These are phyloP conservation scores for Loxodes magnus DNA, from an alignment of 73 alveolate genomes.

Conservation along the genomic window DNA sequence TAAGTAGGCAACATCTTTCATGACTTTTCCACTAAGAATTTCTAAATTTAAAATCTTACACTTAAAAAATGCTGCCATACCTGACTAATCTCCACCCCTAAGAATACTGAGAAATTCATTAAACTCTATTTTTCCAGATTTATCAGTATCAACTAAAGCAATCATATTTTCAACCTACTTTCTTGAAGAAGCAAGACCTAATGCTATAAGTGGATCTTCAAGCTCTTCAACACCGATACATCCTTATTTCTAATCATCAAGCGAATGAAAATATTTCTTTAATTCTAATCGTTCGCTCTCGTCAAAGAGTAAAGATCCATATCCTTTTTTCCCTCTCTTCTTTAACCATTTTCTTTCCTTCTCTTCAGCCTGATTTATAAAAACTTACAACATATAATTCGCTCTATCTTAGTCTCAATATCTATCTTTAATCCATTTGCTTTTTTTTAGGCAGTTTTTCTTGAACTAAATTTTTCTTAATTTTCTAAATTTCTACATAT, in stretches of 20 bases:
- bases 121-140: slow-evolving; percentile 76
- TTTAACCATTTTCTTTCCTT: slow-evolving; percentile 50
- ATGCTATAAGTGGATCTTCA: slow-evolving; percentile 89
- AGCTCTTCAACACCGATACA: slow-evolving; percentile 84
- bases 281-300: slow-evolving; percentile 40
- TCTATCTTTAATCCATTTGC: no score
- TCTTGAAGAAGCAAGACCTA: slow-evolving; percentile 78
- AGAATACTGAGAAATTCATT: slow-evolving; percentile 82
- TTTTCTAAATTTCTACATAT: no score
- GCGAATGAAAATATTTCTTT: slow-evolving; percentile 55
- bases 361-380: slow-evolving; percentile 16
- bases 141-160: slow-evolving; percentile 76
- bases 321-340: slow-evolving; percentile 39
- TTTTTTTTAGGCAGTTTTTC: no score
- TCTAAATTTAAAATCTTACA: neutral
- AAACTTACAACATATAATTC: no score
- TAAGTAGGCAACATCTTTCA: slow-evolving; percentile 15
- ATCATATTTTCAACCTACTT: slow-evolving; percentile 74
- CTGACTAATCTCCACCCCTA: slow-evolving; percentile 43
- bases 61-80: slow-evolving; percentile 5
- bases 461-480: no score
- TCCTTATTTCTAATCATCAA: slow-evolving; percentile 79
- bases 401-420: no score
- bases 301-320: slow-evolving; percentile 44
- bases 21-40: slow-evolving; percentile 3